Evolutionary conservation across 2,329 filamentous ascomycete species (phyloP).

Genomic region (Lasiodiplodia citricola): DNA sequence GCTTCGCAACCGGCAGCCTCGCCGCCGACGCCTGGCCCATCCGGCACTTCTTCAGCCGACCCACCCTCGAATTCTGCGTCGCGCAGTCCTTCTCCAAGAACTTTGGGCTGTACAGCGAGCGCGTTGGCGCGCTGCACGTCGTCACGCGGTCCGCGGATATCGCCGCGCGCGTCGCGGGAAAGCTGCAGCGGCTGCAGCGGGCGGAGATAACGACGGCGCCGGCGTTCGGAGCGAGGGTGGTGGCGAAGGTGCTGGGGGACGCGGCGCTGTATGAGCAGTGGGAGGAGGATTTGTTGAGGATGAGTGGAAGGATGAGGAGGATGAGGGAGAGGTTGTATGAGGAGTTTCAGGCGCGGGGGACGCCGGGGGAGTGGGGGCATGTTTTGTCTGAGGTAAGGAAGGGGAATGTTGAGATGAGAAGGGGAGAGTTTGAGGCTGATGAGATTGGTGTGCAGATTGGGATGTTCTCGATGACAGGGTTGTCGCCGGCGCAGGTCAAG

Average conservation of each 20-base stretch:
- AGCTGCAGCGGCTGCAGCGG: conserved; percentile 29
- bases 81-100: conserved; percentile 47
- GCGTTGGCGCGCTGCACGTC: conserved; percentile 38
- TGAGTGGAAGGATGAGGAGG: conserved; percentile 39
- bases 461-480: conserved; percentile 49
- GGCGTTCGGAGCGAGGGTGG: conserved; percentile 38
- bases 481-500: conserved; percentile 39
- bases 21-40: conserved; percentile 44
- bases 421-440: no score
- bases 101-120: conserved; percentile 46
- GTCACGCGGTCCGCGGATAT: conserved; percentile 21
- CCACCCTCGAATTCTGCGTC: conserved; percentile 32
- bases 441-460: conserved; percentile 40
- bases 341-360: conserved; percentile 33
- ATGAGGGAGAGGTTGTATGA: conserved; percentile 36
- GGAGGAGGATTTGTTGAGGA: conserved; percentile 40
- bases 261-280: conserved; percentile 35
- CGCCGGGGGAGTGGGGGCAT: conserved; percentile 40
- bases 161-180: not conserved
- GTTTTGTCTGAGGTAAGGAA: conserved; percentile 30
- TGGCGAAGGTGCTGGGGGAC: conserved; percentile 35
- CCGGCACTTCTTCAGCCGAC: conserved; percentile 34
- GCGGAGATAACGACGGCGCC: conserved; percentile 38
- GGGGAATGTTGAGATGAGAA: no score
- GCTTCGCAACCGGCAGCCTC: conserved; percentile 43